Conservation (phyloP, 768 basidiomycete species). For the Mycena alexandri region DNA sequence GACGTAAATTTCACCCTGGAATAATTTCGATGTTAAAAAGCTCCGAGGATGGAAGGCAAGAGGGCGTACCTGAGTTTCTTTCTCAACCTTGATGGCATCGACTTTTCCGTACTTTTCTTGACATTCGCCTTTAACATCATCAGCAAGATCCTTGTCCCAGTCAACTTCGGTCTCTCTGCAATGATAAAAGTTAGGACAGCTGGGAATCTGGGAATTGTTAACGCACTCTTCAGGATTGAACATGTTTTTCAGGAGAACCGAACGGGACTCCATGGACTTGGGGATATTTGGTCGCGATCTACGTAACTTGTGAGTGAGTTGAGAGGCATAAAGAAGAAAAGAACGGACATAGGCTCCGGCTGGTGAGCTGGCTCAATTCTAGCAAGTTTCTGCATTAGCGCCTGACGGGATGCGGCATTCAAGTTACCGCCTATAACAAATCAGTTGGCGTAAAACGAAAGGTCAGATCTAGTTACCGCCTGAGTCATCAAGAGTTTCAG, state of each 20-base stretch:
- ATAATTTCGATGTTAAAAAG: slow-evolving; percentile 26
- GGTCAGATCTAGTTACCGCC: slow-evolving; percentile 67
- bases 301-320: slow-evolving; percentile 35
- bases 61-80: slow-evolving; percentile 83
- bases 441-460: slow-evolving; percentile 27
- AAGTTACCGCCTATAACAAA: slow-evolving; percentile 87
- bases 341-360: slow-evolving; percentile 72
- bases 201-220: slow-evolving; percentile 7
- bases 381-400: slow-evolving; percentile 99
- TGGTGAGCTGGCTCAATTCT: slow-evolving; percentile 81
- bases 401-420: slow-evolving; percentile 97
- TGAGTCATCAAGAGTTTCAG: slow-evolving; percentile 89
- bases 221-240: slow-evolving; percentile 96
- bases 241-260: slow-evolving; percentile 93
- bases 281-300: slow-evolving; percentile 86
- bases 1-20: slow-evolving; percentile 96
- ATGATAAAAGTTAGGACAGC: slow-evolving; percentile 24
- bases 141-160: slow-evolving; percentile 96
- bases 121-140: slow-evolving; percentile 96
- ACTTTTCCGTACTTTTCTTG: slow-evolving; percentile 92
- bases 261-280: slow-evolving; percentile 89
- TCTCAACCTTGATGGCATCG: slow-evolving; percentile 91
- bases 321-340: neutral
- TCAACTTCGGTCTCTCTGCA: slow-evolving; percentile 92
- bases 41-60: neutral